phyloP scores from a whole-genome alignment of 2,329 filamentous ascomycete species.

The Fusarium buxicola region DNA sequence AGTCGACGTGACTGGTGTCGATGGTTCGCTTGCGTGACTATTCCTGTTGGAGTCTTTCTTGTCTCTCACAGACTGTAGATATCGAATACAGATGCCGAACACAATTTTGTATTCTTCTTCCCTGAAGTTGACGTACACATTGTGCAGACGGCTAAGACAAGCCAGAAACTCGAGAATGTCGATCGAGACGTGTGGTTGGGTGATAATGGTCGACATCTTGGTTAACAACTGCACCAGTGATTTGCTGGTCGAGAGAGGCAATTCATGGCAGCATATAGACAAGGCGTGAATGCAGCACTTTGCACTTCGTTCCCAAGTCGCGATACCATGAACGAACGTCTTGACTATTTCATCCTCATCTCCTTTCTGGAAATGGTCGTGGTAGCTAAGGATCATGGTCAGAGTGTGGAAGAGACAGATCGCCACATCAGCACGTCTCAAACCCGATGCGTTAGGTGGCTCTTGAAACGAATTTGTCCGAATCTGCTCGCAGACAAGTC shows the following conservation, averaged over 20 bases:
- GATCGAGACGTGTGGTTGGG: slow-evolving; percentile 88
- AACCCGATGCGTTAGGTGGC: slow-evolving; percentile 79
- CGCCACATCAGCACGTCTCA: slow-evolving; percentile 89
- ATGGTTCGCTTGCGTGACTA: slow-evolving; percentile 59
- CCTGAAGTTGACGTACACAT: slow-evolving; percentile 87
- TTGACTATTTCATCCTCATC: slow-evolving; percentile 92
- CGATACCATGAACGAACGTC: slow-evolving; percentile 86
- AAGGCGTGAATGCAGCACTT: slow-evolving; percentile 95
- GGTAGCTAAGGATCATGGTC: slow-evolving; percentile 90
- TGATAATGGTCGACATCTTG: slow-evolving; percentile 96
- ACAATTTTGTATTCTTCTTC: slow-evolving; percentile 94
- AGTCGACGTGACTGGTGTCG: slow-evolving; percentile 44
- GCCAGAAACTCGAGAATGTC: slow-evolving; percentile 98
- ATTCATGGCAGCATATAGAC: slow-evolving; percentile 93
- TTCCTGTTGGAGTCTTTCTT: slow-evolving; percentile 62
- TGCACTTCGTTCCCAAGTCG: slow-evolving; percentile 85
- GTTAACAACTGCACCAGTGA: slow-evolving; percentile 86
- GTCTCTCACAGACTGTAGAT: slow-evolving; percentile 88
- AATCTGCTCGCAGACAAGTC: slow-evolving; percentile 84
- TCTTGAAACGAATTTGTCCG: slow-evolving; percentile 82
- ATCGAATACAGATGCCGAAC: slow-evolving; percentile 94
- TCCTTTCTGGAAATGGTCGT: slow-evolving; percentile 82
- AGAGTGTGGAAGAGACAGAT: slow-evolving; percentile 89
- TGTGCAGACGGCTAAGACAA: slow-evolving; percentile 83
- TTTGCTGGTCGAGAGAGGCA: slow-evolving; percentile 88